These are phyloP conservation scores for Fusarium nygamai DNA, from an alignment of 2,329 filamentous ascomycete species.

Conservation along the genomic window DNA sequence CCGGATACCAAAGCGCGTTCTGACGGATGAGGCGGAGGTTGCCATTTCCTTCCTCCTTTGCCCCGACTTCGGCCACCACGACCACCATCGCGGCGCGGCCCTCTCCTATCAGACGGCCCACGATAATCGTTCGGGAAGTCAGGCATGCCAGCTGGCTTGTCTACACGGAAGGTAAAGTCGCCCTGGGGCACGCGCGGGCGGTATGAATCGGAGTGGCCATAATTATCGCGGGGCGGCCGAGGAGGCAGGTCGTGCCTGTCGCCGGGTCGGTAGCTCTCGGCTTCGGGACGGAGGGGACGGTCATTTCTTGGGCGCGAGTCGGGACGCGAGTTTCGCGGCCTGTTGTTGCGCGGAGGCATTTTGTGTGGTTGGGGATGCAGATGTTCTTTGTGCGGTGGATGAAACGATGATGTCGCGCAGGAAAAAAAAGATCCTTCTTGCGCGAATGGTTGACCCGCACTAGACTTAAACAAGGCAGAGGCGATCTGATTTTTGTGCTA, in stretches of 20 bases:
- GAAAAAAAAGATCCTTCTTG: conserved; percentile 28
- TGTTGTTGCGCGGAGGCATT: conserved; percentile 32
- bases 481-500: background rate
- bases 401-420: conserved; percentile 28
- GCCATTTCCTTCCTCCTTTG: conserved; percentile 47
- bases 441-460: conserved; percentile 18
- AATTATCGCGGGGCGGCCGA: conserved; percentile 35
- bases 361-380: background rate
- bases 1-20: conserved; percentile 62
- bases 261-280: conserved; percentile 46
- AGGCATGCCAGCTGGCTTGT: conserved; percentile 61
- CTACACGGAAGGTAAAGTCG: conserved; percentile 66
- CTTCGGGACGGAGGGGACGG: conserved; percentile 33
- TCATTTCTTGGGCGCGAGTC: conserved; percentile 26
- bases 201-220: conserved; percentile 43
- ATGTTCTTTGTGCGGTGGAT: background rate
- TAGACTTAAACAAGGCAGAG: background rate
- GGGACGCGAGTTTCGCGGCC: conserved; percentile 20
- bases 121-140: conserved; percentile 43
- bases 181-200: conserved; percentile 51
- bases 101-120: conserved; percentile 30
- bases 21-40: conserved; percentile 54
- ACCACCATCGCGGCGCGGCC: conserved; percentile 39
- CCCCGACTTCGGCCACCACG: conserved; percentile 40
- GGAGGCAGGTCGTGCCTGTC: conserved; percentile 35